phyloP scores from a whole-genome alignment of 1,284 basidiomycete genomes.

The Inonotus obliquus region DNA sequence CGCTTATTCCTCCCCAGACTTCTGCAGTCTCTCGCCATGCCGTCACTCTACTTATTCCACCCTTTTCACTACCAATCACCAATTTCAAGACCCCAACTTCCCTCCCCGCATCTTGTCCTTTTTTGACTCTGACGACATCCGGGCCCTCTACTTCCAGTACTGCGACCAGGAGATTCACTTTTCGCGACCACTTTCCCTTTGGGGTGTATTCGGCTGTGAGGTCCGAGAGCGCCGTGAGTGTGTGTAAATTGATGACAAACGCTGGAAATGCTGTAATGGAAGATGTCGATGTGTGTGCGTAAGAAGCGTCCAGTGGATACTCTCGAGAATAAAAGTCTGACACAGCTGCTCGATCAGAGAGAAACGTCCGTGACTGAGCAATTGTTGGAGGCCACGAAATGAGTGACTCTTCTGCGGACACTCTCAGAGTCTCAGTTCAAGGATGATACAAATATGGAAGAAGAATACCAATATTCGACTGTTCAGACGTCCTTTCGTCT shows the following conservation, averaged over 20 bases:
- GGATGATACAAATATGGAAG: background rate
- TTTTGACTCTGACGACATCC: constrained; percentile 57
- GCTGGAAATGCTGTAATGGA: constrained; percentile 63
- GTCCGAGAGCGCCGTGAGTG: constrained; percentile 43
- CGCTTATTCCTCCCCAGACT: constrained; percentile 51
- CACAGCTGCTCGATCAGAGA: constrained; percentile 22
- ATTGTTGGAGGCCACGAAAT: constrained; percentile 54
- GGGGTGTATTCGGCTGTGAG: constrained; percentile 24
- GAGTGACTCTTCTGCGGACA: constrained; percentile 34
- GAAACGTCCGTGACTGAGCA: constrained; percentile 24
- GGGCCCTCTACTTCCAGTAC: constrained; percentile 72
- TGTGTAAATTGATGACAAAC: constrained; percentile 61
- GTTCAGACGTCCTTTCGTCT: background rate
- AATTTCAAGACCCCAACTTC: constrained; percentile 61
- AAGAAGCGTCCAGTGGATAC: constrained; percentile 44
- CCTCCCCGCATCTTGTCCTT: constrained; percentile 59
- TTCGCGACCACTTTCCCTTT: constrained; percentile 30
- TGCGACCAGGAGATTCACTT: constrained; percentile 55
- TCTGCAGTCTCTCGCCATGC: constrained; percentile 74
- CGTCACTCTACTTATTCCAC: constrained; percentile 59
- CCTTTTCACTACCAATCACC: constrained; percentile 64
- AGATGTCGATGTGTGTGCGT: constrained; percentile 53
- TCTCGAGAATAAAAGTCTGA: constrained; percentile 35
- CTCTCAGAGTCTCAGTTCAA: constrained; percentile 16
- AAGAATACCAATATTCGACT: background rate